Percentiles rank a stretch among this genome's conserved stretches.
Evolutionary conservation across 805 yeast genomes (phyloP).

Genomic region (Starmerella bombi): DNA sequence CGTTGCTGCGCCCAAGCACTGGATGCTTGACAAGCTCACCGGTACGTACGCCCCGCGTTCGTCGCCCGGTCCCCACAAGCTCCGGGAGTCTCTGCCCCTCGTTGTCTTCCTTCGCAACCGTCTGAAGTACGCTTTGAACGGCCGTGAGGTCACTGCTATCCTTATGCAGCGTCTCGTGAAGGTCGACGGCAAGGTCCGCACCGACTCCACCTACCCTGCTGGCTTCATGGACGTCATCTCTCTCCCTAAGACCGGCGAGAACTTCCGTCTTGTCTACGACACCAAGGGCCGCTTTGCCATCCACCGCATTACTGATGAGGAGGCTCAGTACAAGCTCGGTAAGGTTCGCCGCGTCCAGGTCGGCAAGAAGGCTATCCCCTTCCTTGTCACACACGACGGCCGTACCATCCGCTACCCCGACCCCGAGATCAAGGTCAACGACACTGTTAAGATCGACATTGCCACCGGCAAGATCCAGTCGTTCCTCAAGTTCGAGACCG

Average conservation of each 20-base stretch:
- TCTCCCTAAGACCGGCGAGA: constrained; percentile 95
- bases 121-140: constrained; percentile 96
- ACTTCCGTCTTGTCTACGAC: constrained; percentile 98
- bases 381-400: constrained; percentile 98
- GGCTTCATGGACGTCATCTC: constrained; percentile 99
- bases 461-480: constrained; percentile 90
- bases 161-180: constrained; percentile 96
- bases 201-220: constrained; percentile 97
- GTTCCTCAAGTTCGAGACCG: constrained; percentile 84
- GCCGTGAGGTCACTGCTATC: constrained; percentile 97
- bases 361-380: constrained; percentile 97
- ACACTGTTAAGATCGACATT: constrained; percentile 92
- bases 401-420: constrained; percentile 99
- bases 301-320: constrained; percentile 98
- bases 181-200: constrained; percentile 99
- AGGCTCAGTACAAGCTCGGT: constrained; percentile 95
- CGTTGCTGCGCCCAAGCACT: constrained; percentile 99
- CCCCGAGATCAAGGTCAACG: constrained; percentile 92
- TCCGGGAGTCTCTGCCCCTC: constrained; percentile 95
- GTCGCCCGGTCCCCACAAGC: constrained; percentile 98
- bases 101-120: constrained; percentile 96
- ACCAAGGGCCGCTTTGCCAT: constrained; percentile 98
- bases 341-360: constrained; percentile 96
- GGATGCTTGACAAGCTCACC: constrained; percentile 99
- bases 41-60: constrained; percentile 99